Percentiles rank a stretch among this genome's conserved stretches.
These are phyloP conservation scores for Pseudogymnoascus sp. DNA, from an alignment of 2,329 filamentous ascomycete genomes.

Conservation along the genomic window DNA sequence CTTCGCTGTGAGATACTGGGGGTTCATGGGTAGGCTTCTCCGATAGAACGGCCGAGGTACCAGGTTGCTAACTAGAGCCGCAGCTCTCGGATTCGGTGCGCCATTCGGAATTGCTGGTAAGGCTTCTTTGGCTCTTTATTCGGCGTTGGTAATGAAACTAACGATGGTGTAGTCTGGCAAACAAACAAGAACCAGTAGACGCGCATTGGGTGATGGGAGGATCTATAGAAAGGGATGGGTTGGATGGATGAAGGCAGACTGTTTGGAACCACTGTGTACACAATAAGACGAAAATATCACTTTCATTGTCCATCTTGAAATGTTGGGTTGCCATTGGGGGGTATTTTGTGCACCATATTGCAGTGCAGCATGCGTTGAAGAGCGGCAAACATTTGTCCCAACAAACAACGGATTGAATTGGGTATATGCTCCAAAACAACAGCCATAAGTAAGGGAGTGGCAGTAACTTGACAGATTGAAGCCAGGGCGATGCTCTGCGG, in stretches of 20 bases:
- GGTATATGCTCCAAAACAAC: background rate
- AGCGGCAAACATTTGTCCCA: background rate
- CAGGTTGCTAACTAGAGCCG: constrained; percentile 17
- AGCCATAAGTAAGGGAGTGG: background rate
- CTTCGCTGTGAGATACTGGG: constrained; percentile 79
- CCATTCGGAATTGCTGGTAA: constrained; percentile 57
- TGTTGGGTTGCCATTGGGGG: background rate
- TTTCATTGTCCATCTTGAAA: constrained; percentile 4
- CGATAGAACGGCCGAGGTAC: background rate
- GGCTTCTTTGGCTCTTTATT: constrained; percentile 28
- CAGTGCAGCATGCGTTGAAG: background rate
- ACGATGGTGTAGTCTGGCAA: constrained; percentile 28
- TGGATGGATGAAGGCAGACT: constrained; percentile 4
- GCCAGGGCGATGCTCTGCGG: background rate
- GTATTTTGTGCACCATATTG: background rate
- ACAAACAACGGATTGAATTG: background rate
- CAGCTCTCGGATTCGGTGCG: constrained; percentile 44
- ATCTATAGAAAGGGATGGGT: background rate
- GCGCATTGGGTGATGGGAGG: background rate
- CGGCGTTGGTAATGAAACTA: background rate
- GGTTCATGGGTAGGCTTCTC: constrained; percentile 56
- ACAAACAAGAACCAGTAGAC: constrained; percentile 30
- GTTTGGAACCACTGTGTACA: constrained; percentile 7
- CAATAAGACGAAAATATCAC: constrained; percentile 5
- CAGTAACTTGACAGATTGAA: background rate